Evolutionary conservation across 306 rosid species (phyloP).

Genomic region (Glycine latifolia): DNA sequence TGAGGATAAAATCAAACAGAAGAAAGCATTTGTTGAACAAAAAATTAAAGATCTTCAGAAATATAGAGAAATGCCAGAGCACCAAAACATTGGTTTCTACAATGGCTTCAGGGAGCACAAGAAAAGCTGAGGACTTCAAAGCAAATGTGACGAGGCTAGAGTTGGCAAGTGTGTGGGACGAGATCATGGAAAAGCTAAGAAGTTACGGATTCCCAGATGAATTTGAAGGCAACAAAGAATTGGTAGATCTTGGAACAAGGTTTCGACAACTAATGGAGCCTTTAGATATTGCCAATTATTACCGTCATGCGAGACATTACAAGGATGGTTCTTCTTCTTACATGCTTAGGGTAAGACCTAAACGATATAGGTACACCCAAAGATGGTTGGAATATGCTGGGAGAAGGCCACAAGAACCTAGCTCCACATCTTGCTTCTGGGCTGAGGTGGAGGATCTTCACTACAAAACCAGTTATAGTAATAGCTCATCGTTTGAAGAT

Average conservation of each 20-base stretch:
- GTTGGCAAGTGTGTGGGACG: slow-evolving; percentile 56
- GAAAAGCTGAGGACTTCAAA: slow-evolving; percentile 48
- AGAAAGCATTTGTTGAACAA: background rate
- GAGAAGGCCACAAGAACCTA: background rate
- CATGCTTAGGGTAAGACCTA: slow-evolving; percentile 61
- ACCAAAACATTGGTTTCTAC: slow-evolving; percentile 51
- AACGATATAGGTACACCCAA: slow-evolving; percentile 59
- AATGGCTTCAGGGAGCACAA: slow-evolving; percentile 71
- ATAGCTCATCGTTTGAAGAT: background rate
- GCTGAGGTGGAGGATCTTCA: slow-evolving; percentile 75
- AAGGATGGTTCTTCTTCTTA: slow-evolving; percentile 61
- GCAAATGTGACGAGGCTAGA: slow-evolving; percentile 45
- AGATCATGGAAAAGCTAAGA: slow-evolving; percentile 62
- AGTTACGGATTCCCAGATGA: slow-evolving; percentile 62
- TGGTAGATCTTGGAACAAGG: slow-evolving; percentile 58
- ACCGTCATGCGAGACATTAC: slow-evolving; percentile 61
- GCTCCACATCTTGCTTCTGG: slow-evolving; percentile 70
- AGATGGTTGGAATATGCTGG: slow-evolving; percentile 63
- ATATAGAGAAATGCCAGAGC: slow-evolving; percentile 43
- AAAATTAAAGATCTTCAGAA: slow-evolving; percentile 36
- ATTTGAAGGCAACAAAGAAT: slow-evolving; percentile 54
- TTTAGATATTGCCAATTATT: slow-evolving; percentile 74
- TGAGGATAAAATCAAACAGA: slow-evolving; percentile 11
- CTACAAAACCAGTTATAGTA: background rate
- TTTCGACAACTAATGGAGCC: slow-evolving; percentile 69